Evolutionary conservation across 2,329 filamentous ascomycete species (phyloP).

Genomic region (Alternaria dauci): DNA sequence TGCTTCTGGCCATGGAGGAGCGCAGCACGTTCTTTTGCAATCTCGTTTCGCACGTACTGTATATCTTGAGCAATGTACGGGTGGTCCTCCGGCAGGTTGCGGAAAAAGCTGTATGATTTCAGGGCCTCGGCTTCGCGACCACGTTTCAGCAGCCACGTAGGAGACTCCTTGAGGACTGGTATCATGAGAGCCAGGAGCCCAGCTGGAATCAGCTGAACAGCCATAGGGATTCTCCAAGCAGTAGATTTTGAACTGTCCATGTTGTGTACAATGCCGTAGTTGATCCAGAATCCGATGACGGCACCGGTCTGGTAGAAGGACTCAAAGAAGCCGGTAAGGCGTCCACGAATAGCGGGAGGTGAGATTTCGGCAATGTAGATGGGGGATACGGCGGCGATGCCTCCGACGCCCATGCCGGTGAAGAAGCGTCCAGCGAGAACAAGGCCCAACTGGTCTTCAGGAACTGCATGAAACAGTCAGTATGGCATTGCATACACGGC

Average conservation of each 20-base stretch:
- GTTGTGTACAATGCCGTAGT: slow-evolving; percentile 51
- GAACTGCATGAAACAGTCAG: slow-evolving; percentile 19
- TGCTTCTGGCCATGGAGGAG: slow-evolving; percentile 37
- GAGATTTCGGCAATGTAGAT: slow-evolving; percentile 54
- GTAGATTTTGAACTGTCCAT: slow-evolving; percentile 56
- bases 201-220: slow-evolving; percentile 55
- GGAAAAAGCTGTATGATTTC: slow-evolving; percentile 54
- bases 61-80: slow-evolving; percentile 52
- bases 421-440: slow-evolving; percentile 56
- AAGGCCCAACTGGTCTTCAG: slow-evolving; percentile 44
- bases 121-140: slow-evolving; percentile 51
- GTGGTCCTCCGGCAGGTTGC: slow-evolving; percentile 56
- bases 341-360: slow-evolving; percentile 69
- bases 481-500: background rate
- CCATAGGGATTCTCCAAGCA: slow-evolving; percentile 71
- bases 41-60: slow-evolving; percentile 41
- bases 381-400: slow-evolving; percentile 49
- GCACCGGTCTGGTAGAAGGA: slow-evolving; percentile 70
- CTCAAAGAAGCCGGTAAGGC: slow-evolving; percentile 72
- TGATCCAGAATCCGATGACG: slow-evolving; percentile 55
- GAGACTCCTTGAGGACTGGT: slow-evolving; percentile 46
- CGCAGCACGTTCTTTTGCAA: slow-evolving; percentile 41
- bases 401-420: slow-evolving; percentile 50
- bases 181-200: slow-evolving; percentile 46
- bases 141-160: slow-evolving; percentile 42